Evolutionary conservation across 139 green algal species (phyloP), one percentile per base, ranked within the genome.

Genomic region (Trebouxia sp.): DNA sequence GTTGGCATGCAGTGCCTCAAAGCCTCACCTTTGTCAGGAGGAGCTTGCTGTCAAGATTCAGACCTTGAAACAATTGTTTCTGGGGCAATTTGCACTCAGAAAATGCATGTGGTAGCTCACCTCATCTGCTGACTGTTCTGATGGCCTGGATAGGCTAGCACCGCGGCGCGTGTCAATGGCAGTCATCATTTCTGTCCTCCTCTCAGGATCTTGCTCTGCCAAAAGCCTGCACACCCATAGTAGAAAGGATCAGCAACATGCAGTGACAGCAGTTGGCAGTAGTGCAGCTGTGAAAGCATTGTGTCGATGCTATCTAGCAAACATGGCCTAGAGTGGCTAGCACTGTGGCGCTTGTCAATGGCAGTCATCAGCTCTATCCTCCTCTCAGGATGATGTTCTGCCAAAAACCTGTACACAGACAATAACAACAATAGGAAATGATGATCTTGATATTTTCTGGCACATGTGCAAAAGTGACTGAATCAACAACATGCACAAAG

Each of bases 181-280:
- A 28, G 37, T 35, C 69, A 77, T 47, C 69, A 77, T 77, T n/a
- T 77, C 39, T 38, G 69, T 39, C 69, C 35, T 51, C 41, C n/a
- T 55, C 22, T 55, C 69, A 26, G 35, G 22, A 51, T 77, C 69
- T 32, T 77, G 39, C 69, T 77, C 69, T 8, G 69, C 69, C 69
- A 77, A 32, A 5, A 77, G 39, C 69, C 69, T 77, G 39, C 39
- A 55, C 1, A 56, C 10, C 14, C 53, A 55, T 22, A 10, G 6
- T 32, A 14, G 22, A 11, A 24, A 37, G 56, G 20, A 53, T 3
- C 47, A 4, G n/a, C n/a, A n/a, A n/a, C n/a, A n/a, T n/a, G n/a
- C n/a, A n/a, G n/a, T n/a, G n/a, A n/a, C n/a, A n/a, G n/a, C n/a
- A 53, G 47, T 53, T 17, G 3, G 47, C 3, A 17, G 14, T 53